These are phyloP conservation scores for Aspergillus oerlinghausenensis DNA, from an alignment of 2,329 filamentous ascomycete species.

Conservation along the genomic window DNA sequence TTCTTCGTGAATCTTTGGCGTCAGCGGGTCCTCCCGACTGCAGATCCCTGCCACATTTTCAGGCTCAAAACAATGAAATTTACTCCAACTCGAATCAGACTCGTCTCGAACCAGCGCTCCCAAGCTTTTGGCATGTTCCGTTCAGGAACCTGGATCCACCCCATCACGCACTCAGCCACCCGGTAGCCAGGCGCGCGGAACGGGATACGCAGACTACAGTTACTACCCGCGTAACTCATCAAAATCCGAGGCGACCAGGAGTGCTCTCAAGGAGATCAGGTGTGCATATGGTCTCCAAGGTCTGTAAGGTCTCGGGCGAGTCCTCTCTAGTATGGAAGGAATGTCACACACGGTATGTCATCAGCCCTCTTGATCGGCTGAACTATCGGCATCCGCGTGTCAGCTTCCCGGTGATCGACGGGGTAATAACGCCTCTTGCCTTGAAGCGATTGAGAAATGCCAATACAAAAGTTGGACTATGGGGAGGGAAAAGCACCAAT, in stretches of 20 bases:
- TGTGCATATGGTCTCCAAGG: too few relatives aligned
- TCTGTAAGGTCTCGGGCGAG: too few relatives aligned
- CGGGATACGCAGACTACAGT: not conserved
- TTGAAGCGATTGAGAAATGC: not conserved
- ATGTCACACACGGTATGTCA: not conserved
- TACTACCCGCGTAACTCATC: not conserved
- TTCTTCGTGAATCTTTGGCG: conserved; percentile 4
- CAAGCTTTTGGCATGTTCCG: not conserved
- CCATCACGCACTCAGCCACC: not conserved
- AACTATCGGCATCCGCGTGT: not conserved
- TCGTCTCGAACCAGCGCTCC: not conserved
- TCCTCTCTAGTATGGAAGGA: not conserved
- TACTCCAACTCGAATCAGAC: not conserved
- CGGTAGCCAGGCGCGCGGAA: not conserved
- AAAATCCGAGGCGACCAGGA: not conserved
- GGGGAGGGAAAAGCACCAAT: not conserved
- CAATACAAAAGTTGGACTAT: not conserved
- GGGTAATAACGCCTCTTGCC: not conserved
- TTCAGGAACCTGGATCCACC: not conserved
- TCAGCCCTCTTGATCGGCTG: not conserved
- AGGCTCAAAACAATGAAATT: conserved; percentile 9
- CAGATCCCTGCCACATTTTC: conserved; percentile 9
- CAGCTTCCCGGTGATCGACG: not conserved
- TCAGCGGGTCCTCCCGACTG: conserved; percentile 7
- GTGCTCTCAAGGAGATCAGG: too few relatives aligned